Evolutionary conservation across 148 eudicot species (phyloP), one percentile per base, ranked within the genome.

Genomic region (Simmondsia chinensis): DNA sequence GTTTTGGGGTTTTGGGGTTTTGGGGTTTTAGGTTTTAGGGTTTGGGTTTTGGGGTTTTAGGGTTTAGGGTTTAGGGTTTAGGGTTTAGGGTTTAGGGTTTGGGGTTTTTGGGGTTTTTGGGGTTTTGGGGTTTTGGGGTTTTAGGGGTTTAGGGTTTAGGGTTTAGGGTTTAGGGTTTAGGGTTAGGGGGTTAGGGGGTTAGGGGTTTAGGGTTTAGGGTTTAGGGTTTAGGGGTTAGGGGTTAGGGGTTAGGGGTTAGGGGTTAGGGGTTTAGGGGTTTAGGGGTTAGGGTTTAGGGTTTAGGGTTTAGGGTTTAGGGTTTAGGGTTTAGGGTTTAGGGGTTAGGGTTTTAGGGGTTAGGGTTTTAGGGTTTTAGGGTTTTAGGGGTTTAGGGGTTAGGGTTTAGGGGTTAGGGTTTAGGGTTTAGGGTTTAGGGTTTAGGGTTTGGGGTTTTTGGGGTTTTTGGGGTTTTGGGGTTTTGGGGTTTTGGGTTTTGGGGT

Each of bases 301-400:
- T 33, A 39, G 43, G 43, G 43, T 39, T 39, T 39, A 39, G 43
- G 43, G 43, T 39, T 39, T 39, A 39, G 43, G 43, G 19, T 39
- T 39, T 13, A 15, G 43, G 43, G 19, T 15, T 39, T 13, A 15
- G 43, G 43, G 19, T 39, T 14, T 4, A 21, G 43, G 19, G 20
- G 19, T 39, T 39, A 13, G 15, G 37, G 37, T 13, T 33, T 33
- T 33, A 39, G 43, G 43, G 43, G 14, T 39, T 39, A 39, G 43
- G 43, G 43, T 39, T 39, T 39, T 13, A 21, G 43, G 43, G n/a
- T n/a, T 15, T 39, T 39, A 39, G 43, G 43, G 43, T 39, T 14
- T 39, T 13, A 21, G n/a, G n/a, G n/a, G n/a, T n/a, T n/a, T n/a
- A n/a, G n/a, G n/a, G n/a, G n/a, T n/a, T n/a, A n/a, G n/a, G 43